Base-by-base conservation (phyloP, 257 asterid species). In the Echites panduratus region DNA sequence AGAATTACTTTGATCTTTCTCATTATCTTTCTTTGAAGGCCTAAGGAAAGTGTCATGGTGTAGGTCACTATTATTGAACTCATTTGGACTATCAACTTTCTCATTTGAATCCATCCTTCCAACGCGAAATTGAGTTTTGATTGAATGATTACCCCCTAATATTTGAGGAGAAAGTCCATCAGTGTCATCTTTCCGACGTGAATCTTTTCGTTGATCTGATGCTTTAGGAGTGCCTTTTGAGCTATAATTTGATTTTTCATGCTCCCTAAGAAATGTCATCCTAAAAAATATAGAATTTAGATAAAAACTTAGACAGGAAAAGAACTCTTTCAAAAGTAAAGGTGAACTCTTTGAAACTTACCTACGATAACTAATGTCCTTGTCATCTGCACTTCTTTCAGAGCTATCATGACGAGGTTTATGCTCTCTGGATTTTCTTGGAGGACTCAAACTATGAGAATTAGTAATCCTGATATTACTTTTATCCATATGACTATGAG, bases 381-480 rank as follows among this genome's bases (percentile, higher is more conserved):
- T 75, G 50, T 73, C 89, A 68, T 82, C 84, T 53, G 68, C 79
- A 77, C 84, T 78, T 72, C 73, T 77, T 79, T 83, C 83, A 68
- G 82, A 81, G 81, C 73, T 78, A 76, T 79, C 90, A 81, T 13
- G 83, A 70, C 41, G 79, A 85, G 79, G 59, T 75, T 78, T 87
- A 17, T 73, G 52, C 58, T 77, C 90, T 63, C 78, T 83, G 67
- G 74, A 70, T 76, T 79, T 84, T 26, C 75, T 63, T 27, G 54
- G 66, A 76, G 88, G 78, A 66, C 76, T 84, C 20, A 80, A 81
- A 76, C 82, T 82, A 77, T 67, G 84, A 50, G 79, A 84, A 53
- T 24, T 82, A 74, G 67, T 72, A 59, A 71, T 77, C 75, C 77
- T 78, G 47, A 75, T 86, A 82, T 80, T 87, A 65, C 59, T 85